Evolutionary conservation across 306 rosid species (phyloP).

Genomic region (Lagenaria siceraria): DNA sequence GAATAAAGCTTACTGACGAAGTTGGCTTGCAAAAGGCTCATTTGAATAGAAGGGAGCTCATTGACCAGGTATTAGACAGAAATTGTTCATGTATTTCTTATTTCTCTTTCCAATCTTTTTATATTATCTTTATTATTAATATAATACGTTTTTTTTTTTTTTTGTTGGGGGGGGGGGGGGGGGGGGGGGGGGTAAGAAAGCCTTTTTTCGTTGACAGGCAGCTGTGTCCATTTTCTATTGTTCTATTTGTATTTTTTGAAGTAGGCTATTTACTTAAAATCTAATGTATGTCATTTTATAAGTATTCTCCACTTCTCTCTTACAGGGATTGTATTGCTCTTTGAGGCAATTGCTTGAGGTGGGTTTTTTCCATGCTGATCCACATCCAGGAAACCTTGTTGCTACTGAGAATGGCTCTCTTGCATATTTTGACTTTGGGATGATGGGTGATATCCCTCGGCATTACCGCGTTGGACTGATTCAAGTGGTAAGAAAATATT

Average conservation of each 20-base stretch:
- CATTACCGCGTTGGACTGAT: slow-evolving; percentile 88
- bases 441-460: slow-evolving; percentile 98
- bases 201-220: neutral
- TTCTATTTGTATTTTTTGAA: neutral
- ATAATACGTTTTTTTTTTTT: too few species aligned
- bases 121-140: neutral
- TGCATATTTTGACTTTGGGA: slow-evolving; percentile 95
- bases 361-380: slow-evolving; percentile 94
- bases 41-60: slow-evolving; percentile 65
- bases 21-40: slow-evolving; percentile 41
- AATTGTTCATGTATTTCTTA: slow-evolving; percentile 1
- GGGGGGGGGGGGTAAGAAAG: neutral
- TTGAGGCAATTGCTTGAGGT: slow-evolving; percentile 90
- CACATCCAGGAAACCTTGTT: slow-evolving; percentile 99
- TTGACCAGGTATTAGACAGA: slow-evolving; percentile 59
- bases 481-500: slow-evolving; percentile 51
- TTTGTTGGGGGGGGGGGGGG: too few species aligned
- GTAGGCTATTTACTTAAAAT: neutral
- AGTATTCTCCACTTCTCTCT: slow-evolving; percentile 7
- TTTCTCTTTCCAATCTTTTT: neutral
- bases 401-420: slow-evolving; percentile 62
- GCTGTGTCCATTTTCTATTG: neutral
- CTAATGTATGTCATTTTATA: neutral
- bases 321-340: slow-evolving; percentile 84
- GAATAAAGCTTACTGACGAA: slow-evolving; percentile 92